Conservation (phyloP, 306 rosid species). For the Glycyrrhiza uralensis region DNA sequence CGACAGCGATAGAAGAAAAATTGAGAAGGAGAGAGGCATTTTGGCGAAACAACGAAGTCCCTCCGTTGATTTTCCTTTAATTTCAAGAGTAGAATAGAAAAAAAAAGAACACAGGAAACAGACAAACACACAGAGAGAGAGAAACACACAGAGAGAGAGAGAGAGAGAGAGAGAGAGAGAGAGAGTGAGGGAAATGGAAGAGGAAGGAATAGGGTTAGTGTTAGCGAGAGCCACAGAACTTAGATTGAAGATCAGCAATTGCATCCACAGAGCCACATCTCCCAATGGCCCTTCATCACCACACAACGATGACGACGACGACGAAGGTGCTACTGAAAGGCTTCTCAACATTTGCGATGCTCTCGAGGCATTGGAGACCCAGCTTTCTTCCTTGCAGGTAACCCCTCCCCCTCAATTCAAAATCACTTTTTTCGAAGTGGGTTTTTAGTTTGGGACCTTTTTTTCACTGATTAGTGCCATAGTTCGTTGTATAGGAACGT, state of each 20-base stretch:
- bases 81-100: neutral
- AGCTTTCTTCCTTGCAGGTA: conserved; percentile 86
- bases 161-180: neutral
- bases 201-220: conserved; percentile 79
- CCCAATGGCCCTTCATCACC: conserved; percentile 21
- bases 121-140: neutral
- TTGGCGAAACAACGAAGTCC: conserved; percentile 25
- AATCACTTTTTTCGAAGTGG: conserved; percentile 1
- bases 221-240: conserved; percentile 92
- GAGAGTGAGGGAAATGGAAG: conserved; percentile 45
- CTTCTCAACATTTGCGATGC: conserved; percentile 80
- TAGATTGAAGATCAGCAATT: conserved; percentile 68
- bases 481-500: neutral
- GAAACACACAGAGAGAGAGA: neutral
- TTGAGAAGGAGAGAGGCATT: neutral
- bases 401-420: neutral
- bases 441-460: neutral
- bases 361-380: conserved; percentile 80
- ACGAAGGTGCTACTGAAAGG: conserved; percentile 45
- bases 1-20: neutral
- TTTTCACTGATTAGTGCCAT: neutral
- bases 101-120: neutral
- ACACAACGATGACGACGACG: conserved; percentile 32
- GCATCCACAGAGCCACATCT: conserved; percentile 46
- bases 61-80: neutral